Evolutionary conservation across 2,329 filamentous ascomycete species (phyloP), one percentile per base, ranked within the genome.

Genomic region (Trematosphaeria pertusa): DNA sequence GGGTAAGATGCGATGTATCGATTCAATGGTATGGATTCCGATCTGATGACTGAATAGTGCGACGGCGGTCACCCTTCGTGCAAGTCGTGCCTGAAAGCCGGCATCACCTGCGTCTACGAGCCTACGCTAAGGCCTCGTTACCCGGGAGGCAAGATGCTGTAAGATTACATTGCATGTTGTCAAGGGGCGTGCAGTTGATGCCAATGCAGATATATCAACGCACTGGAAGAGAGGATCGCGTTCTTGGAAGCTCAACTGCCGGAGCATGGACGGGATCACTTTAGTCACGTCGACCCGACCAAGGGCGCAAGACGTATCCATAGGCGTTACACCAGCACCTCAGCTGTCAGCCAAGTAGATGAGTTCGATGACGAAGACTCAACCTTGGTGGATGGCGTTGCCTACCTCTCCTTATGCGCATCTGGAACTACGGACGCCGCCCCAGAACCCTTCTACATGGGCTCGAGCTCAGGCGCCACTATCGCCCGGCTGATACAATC

Each of bases 401-500:
- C 61, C 4, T 65, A 65, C 22, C 52, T 65, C 15, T 65, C 61
- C 28, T 43, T 65, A 2, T 63, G 61, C 22, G 61, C 61, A 7
- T 62, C 61, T 33, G 61, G 61, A 10, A 59, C 58, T 1, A 63
- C 59, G 24, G 59, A 63, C 31, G 50, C 54, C 14, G 49, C 48
- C 2, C 50, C 48, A 28, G 60, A 62, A 33, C 62, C 60, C 5
- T 63, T 56, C 42, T 65, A 65, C 37, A 57, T 65, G 20, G 62
- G 62, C 4, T 62, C 60, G 9, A 63, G 60, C 41, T 63, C 62
- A 26, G 62, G 62, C 8, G 62, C 62, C 37, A 59, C 57, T 8
- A 65, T 65, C 46, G 62, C 62, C 45, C 55, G 59, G 21, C 50
- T 62, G 26, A 62, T 65, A 11, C 60, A 63, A 17, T 62, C 62